Conservation (phyloP, 345 rosid species). For the Hevea brasiliensis region DNA sequence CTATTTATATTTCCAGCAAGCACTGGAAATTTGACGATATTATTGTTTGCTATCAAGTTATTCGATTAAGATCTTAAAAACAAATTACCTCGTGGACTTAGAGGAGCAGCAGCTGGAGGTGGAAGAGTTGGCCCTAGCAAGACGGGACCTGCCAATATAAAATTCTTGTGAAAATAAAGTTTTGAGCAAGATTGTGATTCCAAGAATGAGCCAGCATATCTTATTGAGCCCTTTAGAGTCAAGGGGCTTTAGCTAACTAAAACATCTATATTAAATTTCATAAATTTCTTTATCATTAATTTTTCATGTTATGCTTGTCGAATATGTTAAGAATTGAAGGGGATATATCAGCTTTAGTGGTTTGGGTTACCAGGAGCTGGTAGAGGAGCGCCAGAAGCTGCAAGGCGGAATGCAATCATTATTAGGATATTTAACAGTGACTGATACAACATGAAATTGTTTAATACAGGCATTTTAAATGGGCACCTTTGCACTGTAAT, state of each 20-base stretch:
- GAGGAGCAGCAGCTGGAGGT: conserved; percentile 45
- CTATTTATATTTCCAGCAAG: too few relatives aligned
- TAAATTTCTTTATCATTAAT: too few relatives aligned
- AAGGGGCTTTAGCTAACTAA: too few relatives aligned
- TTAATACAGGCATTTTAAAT: too few relatives aligned
- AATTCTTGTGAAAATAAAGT: not conserved
- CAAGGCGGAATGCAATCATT: conserved; percentile 15
- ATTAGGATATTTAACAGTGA: not conserved
- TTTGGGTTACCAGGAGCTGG: conserved; percentile 73
- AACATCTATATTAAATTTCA: too few relatives aligned
- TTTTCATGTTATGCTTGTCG: too few relatives aligned
- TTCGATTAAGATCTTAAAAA: not conserved
- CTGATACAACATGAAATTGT: not conserved
- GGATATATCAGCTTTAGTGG: too few relatives aligned
- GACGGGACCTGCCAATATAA: conserved; percentile 55
- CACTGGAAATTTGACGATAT: too few relatives aligned
- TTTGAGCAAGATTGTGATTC: not conserved
- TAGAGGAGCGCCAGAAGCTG: conserved; percentile 79
- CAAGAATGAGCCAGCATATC: conserved; percentile 2
- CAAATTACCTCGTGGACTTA: conserved; percentile 53
- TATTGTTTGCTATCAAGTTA: too few relatives aligned
- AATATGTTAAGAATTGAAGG: too few relatives aligned
- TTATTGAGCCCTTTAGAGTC: not conserved
- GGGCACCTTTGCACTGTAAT: conserved; percentile 59
- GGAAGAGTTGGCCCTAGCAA: conserved; percentile 54